phyloP scores from a whole-genome alignment of 257 asterid species.

The Fraxinus americana region DNA sequence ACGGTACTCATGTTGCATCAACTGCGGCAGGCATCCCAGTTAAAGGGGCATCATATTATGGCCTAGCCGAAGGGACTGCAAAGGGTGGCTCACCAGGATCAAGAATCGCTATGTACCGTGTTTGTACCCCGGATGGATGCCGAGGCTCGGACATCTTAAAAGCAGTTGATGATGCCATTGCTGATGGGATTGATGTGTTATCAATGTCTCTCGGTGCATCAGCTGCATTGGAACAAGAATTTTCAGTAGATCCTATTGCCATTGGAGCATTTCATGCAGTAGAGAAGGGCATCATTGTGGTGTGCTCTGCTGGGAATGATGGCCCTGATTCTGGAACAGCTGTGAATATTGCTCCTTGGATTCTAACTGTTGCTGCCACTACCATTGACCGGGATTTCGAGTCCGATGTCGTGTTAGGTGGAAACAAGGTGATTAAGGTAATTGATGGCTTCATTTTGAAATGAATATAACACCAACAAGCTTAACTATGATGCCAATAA shows the following conservation, averaged over 20 bases:
- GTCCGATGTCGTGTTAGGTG: slow-evolving; percentile 55
- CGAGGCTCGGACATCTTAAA: slow-evolving; percentile 60
- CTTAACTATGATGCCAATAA: neutral
- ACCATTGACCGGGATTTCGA: slow-evolving; percentile 75
- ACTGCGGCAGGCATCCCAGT: slow-evolving; percentile 78
- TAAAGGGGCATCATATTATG: slow-evolving; percentile 67
- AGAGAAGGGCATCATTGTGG: slow-evolving; percentile 63
- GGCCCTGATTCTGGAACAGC: slow-evolving; percentile 52
- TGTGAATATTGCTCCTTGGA: slow-evolving; percentile 82
- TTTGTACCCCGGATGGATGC: slow-evolving; percentile 57
- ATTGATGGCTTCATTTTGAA: neutral
- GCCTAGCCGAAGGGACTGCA: slow-evolving; percentile 74
- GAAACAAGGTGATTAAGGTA: slow-evolving; percentile 61
- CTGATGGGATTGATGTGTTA: slow-evolving; percentile 65
- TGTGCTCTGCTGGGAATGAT: slow-evolving; percentile 76
- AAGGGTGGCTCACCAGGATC: slow-evolving; percentile 75
- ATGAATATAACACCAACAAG: no score
- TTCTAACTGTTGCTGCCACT: slow-evolving; percentile 84
- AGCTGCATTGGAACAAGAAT: slow-evolving; percentile 31
- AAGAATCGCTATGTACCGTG: slow-evolving; percentile 82
- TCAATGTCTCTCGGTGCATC: slow-evolving; percentile 68
- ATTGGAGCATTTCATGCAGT: slow-evolving; percentile 77
- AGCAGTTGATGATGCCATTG: slow-evolving; percentile 71
- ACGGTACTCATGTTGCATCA: slow-evolving; percentile 85
- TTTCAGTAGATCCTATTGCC: slow-evolving; percentile 57